Evolutionary conservation across 139 green algal species (phyloP).

Genomic region (Chlamydomonas eustigma): DNA sequence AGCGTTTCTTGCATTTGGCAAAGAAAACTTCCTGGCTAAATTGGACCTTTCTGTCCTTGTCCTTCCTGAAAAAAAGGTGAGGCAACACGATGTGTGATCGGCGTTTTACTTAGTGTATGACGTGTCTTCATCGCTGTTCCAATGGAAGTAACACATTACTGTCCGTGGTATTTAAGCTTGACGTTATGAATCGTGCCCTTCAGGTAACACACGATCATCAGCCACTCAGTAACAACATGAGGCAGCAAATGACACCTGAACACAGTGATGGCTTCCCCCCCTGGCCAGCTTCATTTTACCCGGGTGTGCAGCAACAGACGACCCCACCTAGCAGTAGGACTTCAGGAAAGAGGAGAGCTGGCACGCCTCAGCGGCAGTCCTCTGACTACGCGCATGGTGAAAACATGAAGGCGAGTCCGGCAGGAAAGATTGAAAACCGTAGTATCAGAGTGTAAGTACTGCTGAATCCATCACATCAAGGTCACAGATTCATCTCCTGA

Average conservation of each 20-base stretch:
- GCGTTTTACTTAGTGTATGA: too few species aligned
- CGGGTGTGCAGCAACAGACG: neutral
- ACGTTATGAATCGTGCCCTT: too few species aligned
- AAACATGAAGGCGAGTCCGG: too few species aligned
- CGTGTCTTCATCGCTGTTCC: too few species aligned
- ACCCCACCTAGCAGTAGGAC: neutral
- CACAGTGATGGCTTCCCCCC: neutral
- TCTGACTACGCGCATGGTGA: conserved; percentile 1
- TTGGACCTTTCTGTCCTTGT: neutral
- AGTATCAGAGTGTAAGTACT: neutral
- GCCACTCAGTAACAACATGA: too few species aligned
- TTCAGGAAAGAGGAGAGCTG: neutral
- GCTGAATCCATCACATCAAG: conserved; percentile 18
- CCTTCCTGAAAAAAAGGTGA: neutral
- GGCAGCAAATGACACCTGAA: neutral
- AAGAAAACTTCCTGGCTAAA: neutral
- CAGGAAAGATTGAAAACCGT: too few species aligned
- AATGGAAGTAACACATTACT: too few species aligned
- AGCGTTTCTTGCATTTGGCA: neutral
- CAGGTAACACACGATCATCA: too few species aligned
- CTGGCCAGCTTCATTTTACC: neutral
- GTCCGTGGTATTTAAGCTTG: too few species aligned
- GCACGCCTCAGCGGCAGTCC: neutral
- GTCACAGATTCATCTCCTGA: conserved; percentile 34
- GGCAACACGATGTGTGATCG: too few species aligned